Evolutionary conservation across 2,329 filamentous ascomycete genomes (phyloP).

Genomic region (Ceratocystis papillata): DNA sequence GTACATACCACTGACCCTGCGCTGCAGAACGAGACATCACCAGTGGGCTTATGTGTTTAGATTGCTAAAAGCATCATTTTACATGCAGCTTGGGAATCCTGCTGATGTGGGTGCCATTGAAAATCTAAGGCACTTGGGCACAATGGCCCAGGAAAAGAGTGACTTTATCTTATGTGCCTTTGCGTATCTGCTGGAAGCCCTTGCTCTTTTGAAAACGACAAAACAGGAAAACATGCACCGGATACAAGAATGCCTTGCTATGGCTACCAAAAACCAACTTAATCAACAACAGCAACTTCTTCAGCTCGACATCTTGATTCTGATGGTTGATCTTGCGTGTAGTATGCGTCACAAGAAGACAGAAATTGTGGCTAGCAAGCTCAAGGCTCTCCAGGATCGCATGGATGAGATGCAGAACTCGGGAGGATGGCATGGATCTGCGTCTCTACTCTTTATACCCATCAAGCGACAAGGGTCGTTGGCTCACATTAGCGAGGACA

Average conservation of each 20-base stretch:
- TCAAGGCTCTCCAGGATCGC: conserved; percentile 49
- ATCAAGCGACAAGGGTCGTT: conserved; percentile 36
- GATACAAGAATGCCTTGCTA: conserved; percentile 63
- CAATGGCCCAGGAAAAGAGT: conserved; percentile 47
- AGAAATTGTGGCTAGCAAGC: conserved; percentile 47
- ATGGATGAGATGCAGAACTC: conserved; percentile 46
- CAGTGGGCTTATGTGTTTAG: conserved; percentile 70
- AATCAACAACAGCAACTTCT: conserved; percentile 52
- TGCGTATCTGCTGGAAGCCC: conserved; percentile 56
- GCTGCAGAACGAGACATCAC: conserved; percentile 48
- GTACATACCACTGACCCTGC: conserved; percentile 3
- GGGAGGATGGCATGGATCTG: conserved; percentile 38
- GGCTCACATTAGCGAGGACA: conserved; percentile 47
- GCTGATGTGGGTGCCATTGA: conserved; percentile 55
- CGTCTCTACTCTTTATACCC: conserved; percentile 44
- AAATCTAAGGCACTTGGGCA: conserved; percentile 54
- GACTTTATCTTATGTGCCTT: conserved; percentile 56
- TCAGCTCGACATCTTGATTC: conserved; percentile 54
- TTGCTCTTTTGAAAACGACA: conserved; percentile 54
- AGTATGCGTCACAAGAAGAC: conserved; percentile 54
- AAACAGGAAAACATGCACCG: conserved; percentile 57
- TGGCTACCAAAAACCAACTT: conserved; percentile 59
- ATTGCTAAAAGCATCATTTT: conserved; percentile 59
- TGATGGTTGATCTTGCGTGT: conserved; percentile 60
- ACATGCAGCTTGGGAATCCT: conserved; percentile 49